These are phyloP conservation scores for Digitaria exilis DNA, from an alignment of 202 grass and related monocot genomes.

Conservation along the genomic window DNA sequence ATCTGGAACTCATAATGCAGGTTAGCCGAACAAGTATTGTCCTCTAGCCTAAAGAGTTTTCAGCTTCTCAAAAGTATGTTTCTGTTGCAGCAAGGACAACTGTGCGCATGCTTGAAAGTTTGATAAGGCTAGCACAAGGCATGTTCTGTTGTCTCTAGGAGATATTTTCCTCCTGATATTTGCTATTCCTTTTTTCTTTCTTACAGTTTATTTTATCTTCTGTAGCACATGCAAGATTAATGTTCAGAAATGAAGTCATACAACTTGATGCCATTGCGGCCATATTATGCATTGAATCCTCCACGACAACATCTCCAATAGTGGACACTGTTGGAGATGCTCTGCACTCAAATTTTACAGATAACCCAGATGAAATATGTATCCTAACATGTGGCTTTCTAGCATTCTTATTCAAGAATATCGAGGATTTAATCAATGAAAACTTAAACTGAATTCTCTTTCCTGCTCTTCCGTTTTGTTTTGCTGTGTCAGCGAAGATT, in stretches of 20 bases:
- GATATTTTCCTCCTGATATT: neutral
- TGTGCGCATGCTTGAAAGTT: slow-evolving; percentile 95
- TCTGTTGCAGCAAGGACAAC: slow-evolving; percentile 83
- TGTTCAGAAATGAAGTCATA: slow-evolving; percentile 83
- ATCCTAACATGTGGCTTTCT: slow-evolving; percentile 58
- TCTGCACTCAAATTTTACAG: slow-evolving; percentile 76
- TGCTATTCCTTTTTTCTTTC: slow-evolving; percentile 5
- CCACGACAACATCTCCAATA: slow-evolving; percentile 84
- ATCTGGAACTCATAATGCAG: slow-evolving; percentile 84
- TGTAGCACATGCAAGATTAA: slow-evolving; percentile 89
- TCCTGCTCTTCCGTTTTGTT: neutral
- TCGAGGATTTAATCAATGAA: neutral
- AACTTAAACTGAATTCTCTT: neutral
- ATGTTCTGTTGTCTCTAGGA: slow-evolving; percentile 17
- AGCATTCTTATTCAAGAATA: neutral
- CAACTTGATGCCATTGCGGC: slow-evolving; percentile 78
- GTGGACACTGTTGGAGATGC: slow-evolving; percentile 67
- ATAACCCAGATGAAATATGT: slow-evolving; percentile 89
- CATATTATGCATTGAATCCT: slow-evolving; percentile 93
- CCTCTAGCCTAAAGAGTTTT: slow-evolving; percentile 16
- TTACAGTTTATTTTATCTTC: slow-evolving; percentile 18
- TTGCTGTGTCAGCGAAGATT: neutral
- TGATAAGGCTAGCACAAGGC: slow-evolving; percentile 96
- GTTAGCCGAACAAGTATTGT: slow-evolving; percentile 33
- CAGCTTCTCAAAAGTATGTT: slow-evolving; percentile 25